Conservation (phyloP, 768 basidiomycete genomes). For the Russula sp. region DNA sequence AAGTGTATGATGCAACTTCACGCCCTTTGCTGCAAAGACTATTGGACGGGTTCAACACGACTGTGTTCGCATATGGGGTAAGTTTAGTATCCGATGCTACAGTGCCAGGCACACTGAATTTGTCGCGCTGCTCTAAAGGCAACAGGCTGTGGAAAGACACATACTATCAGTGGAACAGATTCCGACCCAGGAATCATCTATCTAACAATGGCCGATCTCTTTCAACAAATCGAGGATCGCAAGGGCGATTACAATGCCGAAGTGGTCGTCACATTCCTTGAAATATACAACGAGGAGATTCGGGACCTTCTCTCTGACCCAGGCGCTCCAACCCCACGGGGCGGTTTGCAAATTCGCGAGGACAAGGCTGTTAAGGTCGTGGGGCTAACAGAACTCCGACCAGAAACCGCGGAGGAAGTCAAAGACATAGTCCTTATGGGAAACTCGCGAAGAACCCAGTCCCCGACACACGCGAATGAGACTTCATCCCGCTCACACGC, state of each 20-base stretch:
- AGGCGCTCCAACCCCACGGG: conserved; percentile 60
- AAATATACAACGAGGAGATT: conserved; percentile 99
- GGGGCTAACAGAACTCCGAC: conserved; percentile 77
- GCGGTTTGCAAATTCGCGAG: conserved; percentile 90
- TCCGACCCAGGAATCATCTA: conserved; percentile 91
- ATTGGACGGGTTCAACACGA: conserved; percentile 93
- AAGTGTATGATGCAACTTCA: conserved; percentile 84
- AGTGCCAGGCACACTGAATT: conserved; percentile 1
- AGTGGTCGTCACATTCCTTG: conserved; percentile 91
- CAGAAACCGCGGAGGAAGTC: conserved; percentile 85
- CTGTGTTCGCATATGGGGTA: conserved; percentile 98
- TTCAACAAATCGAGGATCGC: conserved; percentile 86
- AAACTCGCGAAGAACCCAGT: conserved; percentile 85
- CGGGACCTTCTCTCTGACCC: conserved; percentile 87
- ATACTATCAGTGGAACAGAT: conserved; percentile 94
- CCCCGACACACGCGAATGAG: conserved; percentile 93
- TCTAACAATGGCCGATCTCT: conserved; percentile 95
- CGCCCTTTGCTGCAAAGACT: conserved; percentile 81
- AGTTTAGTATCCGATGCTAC: conserved; percentile 37
- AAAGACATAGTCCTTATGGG: conserved; percentile 90
- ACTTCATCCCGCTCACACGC: conserved; percentile 97
- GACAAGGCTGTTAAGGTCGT: conserved; percentile 91
- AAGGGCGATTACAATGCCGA: conserved; percentile 82
- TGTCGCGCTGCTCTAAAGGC: conserved; percentile 53
- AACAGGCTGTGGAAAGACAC: conserved; percentile 99